Base-by-base conservation (phyloP, 257 asterid species). In the Ballota nigra region DNA sequence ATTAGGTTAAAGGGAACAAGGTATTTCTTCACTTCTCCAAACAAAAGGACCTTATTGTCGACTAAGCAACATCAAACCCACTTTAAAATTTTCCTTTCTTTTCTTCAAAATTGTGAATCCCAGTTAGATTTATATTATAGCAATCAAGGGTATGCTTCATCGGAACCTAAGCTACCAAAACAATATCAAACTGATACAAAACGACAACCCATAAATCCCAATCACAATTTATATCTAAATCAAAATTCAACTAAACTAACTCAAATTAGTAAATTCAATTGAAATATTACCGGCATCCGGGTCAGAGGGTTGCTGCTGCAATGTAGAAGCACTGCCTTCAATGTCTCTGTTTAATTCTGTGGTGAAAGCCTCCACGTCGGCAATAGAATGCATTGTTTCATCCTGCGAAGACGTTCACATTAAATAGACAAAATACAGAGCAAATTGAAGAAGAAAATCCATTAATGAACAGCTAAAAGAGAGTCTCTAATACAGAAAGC, bases 381-480 rank as follows among this genome's bases (percentile, higher is more conserved):
- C 97, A 70, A 96, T 96, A 18, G 96, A 94, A 89, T 94, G 97
- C 96, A 91, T 79, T 22, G 91, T 94, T 72, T 90, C 97, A 72
- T 90, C 97, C 98, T 88, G 83, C 63, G 31, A 72, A 77, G 26
- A 34, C 26, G 40, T 12, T 18, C 15, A 6, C 24, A 72, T 61
- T 22, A 16, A 12, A 36, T 8, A 8, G 12, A 36, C 8, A 8
- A 8, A 67, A n/a, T 16, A 26, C 19, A 23, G 59, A 19, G 22
- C 40, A 15, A 69, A 41, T 20, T 57, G 3, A 24, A 31, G 28
- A 8, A 41, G 5, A 38, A 63, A 65, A 24, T 6, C 31, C 22
- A 64, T 15, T 55, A 68, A n/a, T 68, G 5, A 53, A 60, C 26
- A 62, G n/a, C 53, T 64, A 23, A 60, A 60, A 55, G 19, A 52